Base-by-base conservation (phyloP, 768 basidiomycete species). In the Xerocomellus amylosporus region DNA sequence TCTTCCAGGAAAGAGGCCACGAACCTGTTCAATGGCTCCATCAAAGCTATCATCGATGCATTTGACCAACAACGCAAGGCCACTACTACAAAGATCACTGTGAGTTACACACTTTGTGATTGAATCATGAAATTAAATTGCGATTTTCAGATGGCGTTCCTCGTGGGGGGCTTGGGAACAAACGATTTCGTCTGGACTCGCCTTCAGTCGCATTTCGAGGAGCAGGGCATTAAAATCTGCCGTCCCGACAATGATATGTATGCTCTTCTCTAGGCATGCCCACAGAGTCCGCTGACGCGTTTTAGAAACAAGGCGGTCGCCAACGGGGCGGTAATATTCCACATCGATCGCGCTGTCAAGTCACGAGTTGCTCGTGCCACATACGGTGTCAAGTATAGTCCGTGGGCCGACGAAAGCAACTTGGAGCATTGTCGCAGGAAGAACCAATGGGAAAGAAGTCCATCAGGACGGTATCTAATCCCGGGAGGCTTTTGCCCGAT, bases 261-360 rank as follows among this genome's bases (percentile, higher is more conserved):
- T 14, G 56, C 26, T 3, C 13, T 13, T 47, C 3, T 2, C 33
- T 30, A 1, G 8, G 8, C 15, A 1, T 31, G 12, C 4, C 17
- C 10, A 0, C n/a, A 17, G 13, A 2, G 38, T 41, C 8, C n/a
- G 9, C 38, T 58, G 1, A 56, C 8, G 0, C 13, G 2, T 17
- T 22, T 24, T 24, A 61, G 60, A 42, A 53, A 55, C 33, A 51
- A 55, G 30, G 42, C 57, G 2, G 59, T 59, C n/a, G 38, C 58
- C 5, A 45, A 54, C 14, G 59, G 57, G 5, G 58, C 48, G 1
- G 36, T 59, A 3, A 13, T 59, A 10, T 59, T 34, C 20, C 34
- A 47, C 19, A 8, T 59, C 3, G 43, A 58, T 28, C 45, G 13
- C 5, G 37, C 19, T 5, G 51, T 59, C 22, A 51, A 10, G 10